Evolutionary conservation across 331 rosid genomes (phyloP), one percentile per base, ranked within the genome.

Genomic region (Arachis monticola): DNA sequence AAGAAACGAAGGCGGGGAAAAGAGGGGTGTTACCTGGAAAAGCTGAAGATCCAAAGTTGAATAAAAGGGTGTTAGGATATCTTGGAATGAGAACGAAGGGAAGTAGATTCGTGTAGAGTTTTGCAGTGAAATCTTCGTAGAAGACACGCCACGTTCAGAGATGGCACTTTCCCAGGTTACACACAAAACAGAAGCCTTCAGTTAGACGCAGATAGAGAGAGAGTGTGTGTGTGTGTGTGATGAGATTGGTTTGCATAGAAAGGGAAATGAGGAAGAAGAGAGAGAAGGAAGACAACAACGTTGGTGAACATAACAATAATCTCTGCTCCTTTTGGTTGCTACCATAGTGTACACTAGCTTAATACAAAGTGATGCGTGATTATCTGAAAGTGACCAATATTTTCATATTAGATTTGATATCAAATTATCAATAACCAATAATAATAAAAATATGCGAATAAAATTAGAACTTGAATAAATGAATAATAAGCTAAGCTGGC

Each of bases 11-110:
- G 8, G 14, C 27, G 59, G 10, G 12, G 3, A 9, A 9, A 56
- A 35, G 48, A 22, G 27, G 27, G 27, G 27, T 22, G 27, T 22
- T 22, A 22, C 27, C 27, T 22, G 27, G 27, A 9, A 59, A 69
- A 42, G 1, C 10, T 3, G 81, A 60, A 74, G 85, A 84, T 70
- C 70, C 67, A 69, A 84, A 69, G 57, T 53, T 74, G 85, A 77
- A 80, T 35, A 10, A 69, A 69, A 73, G 55, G 47, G 71, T 66
- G 60, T 59, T 70, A 1, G 85, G 63, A 77, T 77, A 58, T 77
- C 76, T 80, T 77, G 5, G 47, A 68, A 71, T 48, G 30, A 41
- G 56, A 41, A 57, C 0, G 70, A 72, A 80, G 77, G 59, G 5
- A 51, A 10, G 69, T 52, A 60, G 67, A 72, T 73, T 80, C 80